Evolutionary conservation across 441 rosid species (phyloP).

Genomic region (Pelargonium australe): DNA sequence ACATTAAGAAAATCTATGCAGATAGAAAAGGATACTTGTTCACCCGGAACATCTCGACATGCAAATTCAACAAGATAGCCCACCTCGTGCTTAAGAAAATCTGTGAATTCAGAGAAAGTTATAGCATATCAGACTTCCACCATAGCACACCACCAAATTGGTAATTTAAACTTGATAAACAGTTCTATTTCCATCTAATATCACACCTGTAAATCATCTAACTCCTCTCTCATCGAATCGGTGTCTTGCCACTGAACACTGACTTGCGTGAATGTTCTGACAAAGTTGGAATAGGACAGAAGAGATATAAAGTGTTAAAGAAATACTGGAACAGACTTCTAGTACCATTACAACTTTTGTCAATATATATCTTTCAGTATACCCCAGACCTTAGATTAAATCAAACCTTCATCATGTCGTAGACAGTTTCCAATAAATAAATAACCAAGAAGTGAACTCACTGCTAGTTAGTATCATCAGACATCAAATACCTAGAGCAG

Average conservation of each 20-base stretch:
- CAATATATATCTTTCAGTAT: neutral
- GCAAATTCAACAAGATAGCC: conserved; percentile 96
- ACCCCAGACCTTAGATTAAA: neutral
- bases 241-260: conserved; percentile 99
- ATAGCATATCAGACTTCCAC: conserved; percentile 13
- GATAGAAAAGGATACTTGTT: conserved; percentile 85
- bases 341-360: neutral
- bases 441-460: neutral
- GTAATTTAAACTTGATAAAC: conserved; percentile 10
- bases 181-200: conserved; percentile 11
- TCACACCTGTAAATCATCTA: conserved; percentile 91
- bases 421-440: neutral
- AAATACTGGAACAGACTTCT: conserved; percentile 11
- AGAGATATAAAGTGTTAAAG: conserved; percentile 15
- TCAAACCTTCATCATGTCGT: neutral
- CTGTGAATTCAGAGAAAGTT: conserved; percentile 37
- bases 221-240: conserved; percentile 97
- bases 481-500: neutral
- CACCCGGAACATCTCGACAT: conserved; percentile 97
- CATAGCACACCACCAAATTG: conserved; percentile 12
- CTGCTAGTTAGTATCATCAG: neutral
- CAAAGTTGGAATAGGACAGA: conserved; percentile 20
- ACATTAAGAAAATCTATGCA: conserved; percentile 17
- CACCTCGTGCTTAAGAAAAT: conserved; percentile 97
- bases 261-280: conserved; percentile 99